Percentiles rank a stretch among this genome's conserved stretches.
phyloP scores from a whole-genome alignment of 2,329 filamentous ascomycete genomes.

The Atkinsonella texensis region DNA sequence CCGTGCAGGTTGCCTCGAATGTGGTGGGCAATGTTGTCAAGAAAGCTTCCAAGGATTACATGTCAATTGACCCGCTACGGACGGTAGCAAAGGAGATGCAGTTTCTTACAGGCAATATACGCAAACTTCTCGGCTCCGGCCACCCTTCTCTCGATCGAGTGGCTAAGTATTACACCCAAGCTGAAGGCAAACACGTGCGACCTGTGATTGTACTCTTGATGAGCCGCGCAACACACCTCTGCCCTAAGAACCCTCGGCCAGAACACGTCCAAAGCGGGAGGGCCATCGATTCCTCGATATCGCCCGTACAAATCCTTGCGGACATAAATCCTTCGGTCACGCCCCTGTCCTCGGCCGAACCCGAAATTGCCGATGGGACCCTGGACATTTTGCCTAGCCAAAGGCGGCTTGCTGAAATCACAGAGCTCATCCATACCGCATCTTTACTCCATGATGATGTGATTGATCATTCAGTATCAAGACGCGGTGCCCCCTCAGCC shows the following conservation, averaged over 20 bases:
- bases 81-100: slow-evolving; percentile 95
- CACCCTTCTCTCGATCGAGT: slow-evolving; percentile 90
- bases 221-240: slow-evolving; percentile 80
- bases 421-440: slow-evolving; percentile 92
- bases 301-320: slow-evolving; percentile 47
- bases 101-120: slow-evolving; percentile 85
- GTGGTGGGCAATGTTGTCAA: slow-evolving; percentile 58
- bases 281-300: slow-evolving; percentile 42
- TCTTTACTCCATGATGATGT: slow-evolving; percentile 97
- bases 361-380: slow-evolving; percentile 27
- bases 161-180: slow-evolving; percentile 95
- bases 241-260: slow-evolving; percentile 43
- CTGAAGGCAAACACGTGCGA: slow-evolving; percentile 92
- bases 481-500: slow-evolving; percentile 74
- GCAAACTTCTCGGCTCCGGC: slow-evolving; percentile 83
- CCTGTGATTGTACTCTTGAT: slow-evolving; percentile 92
- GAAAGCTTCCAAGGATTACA: slow-evolving; percentile 47
- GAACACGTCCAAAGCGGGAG: slow-evolving; percentile 29
- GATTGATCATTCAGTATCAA: slow-evolving; percentile 80
- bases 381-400: slow-evolving; percentile 83
- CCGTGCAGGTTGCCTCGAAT: slow-evolving; percentile 57
- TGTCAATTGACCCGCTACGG: slow-evolving; percentile 76
- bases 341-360: slow-evolving; percentile 27
- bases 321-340: slow-evolving; percentile 65
- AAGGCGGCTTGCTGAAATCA: slow-evolving; percentile 85